These are phyloP conservation scores for Conidiobolus incongruus DNA, from an alignment of 371 early-diverging fungal genomes.

Conservation along the genomic window DNA sequence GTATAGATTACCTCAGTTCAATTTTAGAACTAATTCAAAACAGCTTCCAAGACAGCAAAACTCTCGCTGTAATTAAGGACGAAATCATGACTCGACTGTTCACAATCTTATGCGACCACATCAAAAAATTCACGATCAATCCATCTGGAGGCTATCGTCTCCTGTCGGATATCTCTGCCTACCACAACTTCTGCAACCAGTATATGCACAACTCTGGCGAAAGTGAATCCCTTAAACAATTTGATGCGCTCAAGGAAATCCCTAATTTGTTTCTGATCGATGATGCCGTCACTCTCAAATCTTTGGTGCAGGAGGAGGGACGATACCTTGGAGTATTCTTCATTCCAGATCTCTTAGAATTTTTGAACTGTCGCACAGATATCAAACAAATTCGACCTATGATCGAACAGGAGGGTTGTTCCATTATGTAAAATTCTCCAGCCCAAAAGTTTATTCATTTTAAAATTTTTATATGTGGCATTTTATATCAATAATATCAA, in stretches of 20 bases:
- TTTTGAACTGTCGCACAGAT: slow-evolving; percentile 68
- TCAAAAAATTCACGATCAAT: slow-evolving; percentile 50
- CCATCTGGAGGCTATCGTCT: slow-evolving; percentile 58
- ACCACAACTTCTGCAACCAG: not conserved
- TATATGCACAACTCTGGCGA: no score
- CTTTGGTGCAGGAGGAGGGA: slow-evolving; percentile 59
- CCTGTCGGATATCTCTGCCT: slow-evolving; percentile 12
- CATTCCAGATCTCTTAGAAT: slow-evolving; percentile 79
- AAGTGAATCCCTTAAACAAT: slow-evolving; percentile 45
- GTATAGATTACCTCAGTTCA: no score
- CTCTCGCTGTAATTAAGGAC: slow-evolving; percentile 72
- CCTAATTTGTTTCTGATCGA: slow-evolving; percentile 80
- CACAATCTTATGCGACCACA: slow-evolving; percentile 50
- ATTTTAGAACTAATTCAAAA: no score
- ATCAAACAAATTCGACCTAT: slow-evolving; percentile 61
- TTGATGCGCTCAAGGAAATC: slow-evolving; percentile 71
- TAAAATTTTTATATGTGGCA: no score
- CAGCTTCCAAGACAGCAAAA: slow-evolving; percentile 67
- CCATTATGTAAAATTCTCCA: slow-evolving; percentile 39
- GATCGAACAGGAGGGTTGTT: slow-evolving; percentile 57
- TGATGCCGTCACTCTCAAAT: slow-evolving; percentile 54
- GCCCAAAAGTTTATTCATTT: no score
- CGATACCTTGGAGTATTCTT: slow-evolving; percentile 68
- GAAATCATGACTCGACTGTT: slow-evolving; percentile 75
- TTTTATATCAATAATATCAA: no score